phyloP scores from a whole-genome alignment of 805 yeast genomes.

The Sugiyamaella qingdaonensis region DNA sequence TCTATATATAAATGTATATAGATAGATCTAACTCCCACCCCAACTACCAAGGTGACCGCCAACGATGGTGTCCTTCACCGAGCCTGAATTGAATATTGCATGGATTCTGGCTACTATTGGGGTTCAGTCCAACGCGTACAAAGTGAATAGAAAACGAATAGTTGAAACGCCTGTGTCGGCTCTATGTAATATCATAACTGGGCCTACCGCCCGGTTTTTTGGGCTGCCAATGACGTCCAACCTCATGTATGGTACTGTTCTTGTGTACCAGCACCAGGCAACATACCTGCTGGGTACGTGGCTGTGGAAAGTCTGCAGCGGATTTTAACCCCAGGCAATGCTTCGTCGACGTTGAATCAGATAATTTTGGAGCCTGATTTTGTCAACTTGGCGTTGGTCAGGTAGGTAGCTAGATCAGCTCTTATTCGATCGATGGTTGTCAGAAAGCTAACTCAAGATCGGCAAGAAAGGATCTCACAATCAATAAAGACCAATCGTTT shows the following conservation, averaged over 20 bases:
- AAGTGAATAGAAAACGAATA: constrained; percentile 27
- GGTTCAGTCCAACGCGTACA: background rate
- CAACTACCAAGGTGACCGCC: no score
- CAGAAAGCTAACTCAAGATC: background rate
- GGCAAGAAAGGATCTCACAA: constrained; percentile 1
- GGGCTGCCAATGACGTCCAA: constrained; percentile 38
- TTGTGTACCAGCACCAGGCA: constrained; percentile 33
- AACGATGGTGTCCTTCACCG: background rate
- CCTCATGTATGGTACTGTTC: constrained; percentile 46
- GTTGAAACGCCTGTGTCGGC: constrained; percentile 39
- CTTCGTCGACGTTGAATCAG: background rate
- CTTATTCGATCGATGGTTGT: background rate
- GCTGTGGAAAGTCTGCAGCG: background rate
- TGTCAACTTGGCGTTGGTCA: no score
- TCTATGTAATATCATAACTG: constrained; percentile 35
- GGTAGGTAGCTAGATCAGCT: background rate
- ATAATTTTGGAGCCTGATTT: background rate
- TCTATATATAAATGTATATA: no score
- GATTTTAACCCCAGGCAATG: background rate
- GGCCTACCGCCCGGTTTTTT: constrained; percentile 15
- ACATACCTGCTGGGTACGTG: constrained; percentile 1
- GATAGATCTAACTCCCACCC: no score
- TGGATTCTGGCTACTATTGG: constrained; percentile 19
- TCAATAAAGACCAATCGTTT: constrained; percentile 4
- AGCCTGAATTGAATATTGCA: constrained; percentile 6